Evolutionary conservation across 1,284 basidiomycete genomes (phyloP), one percentile per base, ranked within the genome.

Genomic region (Flammula alnicola): DNA sequence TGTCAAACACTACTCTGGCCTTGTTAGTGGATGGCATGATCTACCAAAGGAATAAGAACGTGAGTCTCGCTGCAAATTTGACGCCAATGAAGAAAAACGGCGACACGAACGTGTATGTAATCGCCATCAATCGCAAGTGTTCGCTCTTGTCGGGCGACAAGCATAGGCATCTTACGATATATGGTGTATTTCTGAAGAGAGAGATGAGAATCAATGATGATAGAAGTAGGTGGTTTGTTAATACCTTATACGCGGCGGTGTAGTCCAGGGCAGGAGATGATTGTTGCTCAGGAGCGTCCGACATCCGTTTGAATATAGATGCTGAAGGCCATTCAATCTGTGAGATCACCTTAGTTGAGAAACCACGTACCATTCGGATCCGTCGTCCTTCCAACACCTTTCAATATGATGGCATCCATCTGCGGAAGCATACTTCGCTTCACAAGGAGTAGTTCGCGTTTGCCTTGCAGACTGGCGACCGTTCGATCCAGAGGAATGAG

Each of bases 401-500:
- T 80, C 47, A 80, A 73, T 25, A 83, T 75, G 50, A 86, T 85
- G 11, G 81, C 80, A 12, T 84, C 84, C 54, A 91, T 72, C 47
- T 83, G 78, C 12, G 83, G 83, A 1, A 96, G 76, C 78, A 87
- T 86, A 49, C 79, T 85, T 54, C 86, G 78, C 66, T 89, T 90
- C 36, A 97, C 88, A 6, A 99, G 77, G 6, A 89, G 81, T 11
- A 99, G 77, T 60, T 96, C 90, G 20, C 84, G 81, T 61, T 89
- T 91, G 9, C 92, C 94, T 65, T 93, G 90, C 59, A 98, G 73
- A 68, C 88, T 92, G 26, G 93, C 93, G 10, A 98, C 96, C 0
- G 95, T 98, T n/a, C 95, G 81, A 66, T 99, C 96, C 11, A 97
- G 79, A 7, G 95, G 95, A 19, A 98, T 87, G 30, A 97, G 78